These are phyloP conservation scores for Chalara sp. DNA, from an alignment of 2,329 filamentous ascomycete genomes.

Conservation along the genomic window DNA sequence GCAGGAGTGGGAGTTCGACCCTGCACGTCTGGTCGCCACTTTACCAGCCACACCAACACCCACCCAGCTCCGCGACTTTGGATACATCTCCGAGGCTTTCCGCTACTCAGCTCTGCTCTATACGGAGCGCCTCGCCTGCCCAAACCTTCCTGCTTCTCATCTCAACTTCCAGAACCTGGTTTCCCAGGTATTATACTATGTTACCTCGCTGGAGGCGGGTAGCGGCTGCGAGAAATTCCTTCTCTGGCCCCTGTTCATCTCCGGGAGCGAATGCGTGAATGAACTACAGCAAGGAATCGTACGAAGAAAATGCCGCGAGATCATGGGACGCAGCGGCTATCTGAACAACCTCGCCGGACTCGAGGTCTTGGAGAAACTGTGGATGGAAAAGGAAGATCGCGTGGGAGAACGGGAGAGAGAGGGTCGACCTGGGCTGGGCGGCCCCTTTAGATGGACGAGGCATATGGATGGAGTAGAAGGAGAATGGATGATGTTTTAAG, in stretches of 20 bases:
- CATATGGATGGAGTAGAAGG: constrained; percentile 39
- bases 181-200: constrained; percentile 74
- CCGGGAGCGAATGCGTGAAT: constrained; percentile 82
- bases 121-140: constrained; percentile 78
- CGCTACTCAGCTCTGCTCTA: constrained; percentile 85
- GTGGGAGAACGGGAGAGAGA: constrained; percentile 2
- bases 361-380: constrained; percentile 79
- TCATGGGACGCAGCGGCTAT: constrained; percentile 84
- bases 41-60: constrained; percentile 44
- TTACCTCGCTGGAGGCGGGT: constrained; percentile 67
- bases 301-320: constrained; percentile 73
- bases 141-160: constrained; percentile 63
- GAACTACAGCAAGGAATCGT: constrained; percentile 73
- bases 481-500: constrained; percentile 62
- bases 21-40: constrained; percentile 41
- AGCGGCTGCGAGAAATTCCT: constrained; percentile 78
- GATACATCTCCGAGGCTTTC: constrained; percentile 83
- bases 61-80: constrained; percentile 64
- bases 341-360: constrained; percentile 87
- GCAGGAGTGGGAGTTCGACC: constrained; percentile 73
- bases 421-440: constrained; percentile 2
- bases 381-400: constrained; percentile 39
- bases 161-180: constrained; percentile 79
- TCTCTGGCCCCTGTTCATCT: constrained; percentile 88
- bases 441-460: constrained; percentile 24